Evolutionary conservation across 1,284 basidiomycete genomes (phyloP).

Genomic region (Testicularia cyperi): DNA sequence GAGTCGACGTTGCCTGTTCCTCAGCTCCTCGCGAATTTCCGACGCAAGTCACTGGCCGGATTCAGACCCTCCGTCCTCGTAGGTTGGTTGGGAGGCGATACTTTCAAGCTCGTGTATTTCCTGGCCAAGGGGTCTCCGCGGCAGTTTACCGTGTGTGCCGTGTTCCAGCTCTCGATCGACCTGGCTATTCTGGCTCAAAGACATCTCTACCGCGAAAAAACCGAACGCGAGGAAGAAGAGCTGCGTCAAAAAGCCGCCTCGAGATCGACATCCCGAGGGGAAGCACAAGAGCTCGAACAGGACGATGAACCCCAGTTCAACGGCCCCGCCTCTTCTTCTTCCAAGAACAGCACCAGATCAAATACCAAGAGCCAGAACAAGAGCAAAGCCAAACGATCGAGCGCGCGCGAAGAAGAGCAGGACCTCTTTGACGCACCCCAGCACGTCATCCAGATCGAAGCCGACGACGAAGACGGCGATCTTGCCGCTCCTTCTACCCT

Average conservation of each 20-base stretch:
- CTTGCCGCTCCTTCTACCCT: too few species aligned
- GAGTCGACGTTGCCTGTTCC: conserved; percentile 61
- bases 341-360: not conserved
- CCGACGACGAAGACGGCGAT: conserved; percentile 40
- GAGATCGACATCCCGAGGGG: too few species aligned
- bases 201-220: conserved; percentile 52
- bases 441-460: conserved; percentile 30
- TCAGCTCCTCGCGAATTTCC: conserved; percentile 63
- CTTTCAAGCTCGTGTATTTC: conserved; percentile 59
- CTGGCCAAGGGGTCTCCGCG: conserved; percentile 21
- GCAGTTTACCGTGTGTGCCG: conserved; percentile 42
- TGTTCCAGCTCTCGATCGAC: conserved; percentile 59
- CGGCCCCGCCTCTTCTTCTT: not conserved
- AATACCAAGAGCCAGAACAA: not conserved
- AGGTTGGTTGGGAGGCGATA: conserved; percentile 61
- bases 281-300: conserved; percentile 7
- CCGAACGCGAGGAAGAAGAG: conserved; percentile 43
- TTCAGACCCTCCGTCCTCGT: conserved; percentile 76
- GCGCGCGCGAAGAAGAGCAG: conserved; percentile 1
- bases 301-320: not conserved
- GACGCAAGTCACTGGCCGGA: conserved; percentile 77
- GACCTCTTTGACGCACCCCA: conserved; percentile 10
- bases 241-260: conserved; percentile 2
- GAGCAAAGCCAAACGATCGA: not conserved
- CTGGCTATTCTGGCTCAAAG: conserved; percentile 54